Conservation (phyloP, 148 eudicot species). For the Vaccinium corymbosum region DNA sequence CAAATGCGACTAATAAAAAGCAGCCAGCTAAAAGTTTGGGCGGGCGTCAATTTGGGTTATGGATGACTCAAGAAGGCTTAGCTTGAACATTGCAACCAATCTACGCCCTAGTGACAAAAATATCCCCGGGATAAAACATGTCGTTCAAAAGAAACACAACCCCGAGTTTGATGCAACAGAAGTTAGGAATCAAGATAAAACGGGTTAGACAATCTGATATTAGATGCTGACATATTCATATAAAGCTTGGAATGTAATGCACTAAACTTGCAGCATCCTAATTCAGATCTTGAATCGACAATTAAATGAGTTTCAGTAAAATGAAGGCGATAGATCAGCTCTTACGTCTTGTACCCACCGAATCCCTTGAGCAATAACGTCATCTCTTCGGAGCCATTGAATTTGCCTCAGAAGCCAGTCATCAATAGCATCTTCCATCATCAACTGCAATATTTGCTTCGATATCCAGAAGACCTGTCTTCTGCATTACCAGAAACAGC, state of each 20-base stretch:
- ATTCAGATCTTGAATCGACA: background rate
- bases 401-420: slow-evolving; percentile 92
- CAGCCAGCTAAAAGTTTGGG: background rate
- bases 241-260: background rate
- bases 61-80: background rate
- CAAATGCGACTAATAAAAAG: background rate
- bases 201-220: background rate
- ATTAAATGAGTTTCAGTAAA: background rate
- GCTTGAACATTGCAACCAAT: background rate
- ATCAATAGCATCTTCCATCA: slow-evolving; percentile 99
- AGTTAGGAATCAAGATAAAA: background rate
- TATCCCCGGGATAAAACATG: no score
- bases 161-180: background rate
- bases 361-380: slow-evolving; percentile 74
- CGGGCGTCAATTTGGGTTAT: background rate
- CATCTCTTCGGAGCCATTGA: slow-evolving; percentile 82
- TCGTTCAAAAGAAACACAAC: background rate
- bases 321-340: slow-evolving; percentile 2
- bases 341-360: slow-evolving; percentile 90
- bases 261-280: background rate
- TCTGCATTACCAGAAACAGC: slow-evolving; percentile 39
- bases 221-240: background rate
- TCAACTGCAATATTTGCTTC: slow-evolving; percentile 87
- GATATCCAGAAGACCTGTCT: slow-evolving; percentile 99
- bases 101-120: no score